Evolutionary conservation across 73 alveolate genomes (phyloP).

Genomic region (Urostyla sp.): DNA sequence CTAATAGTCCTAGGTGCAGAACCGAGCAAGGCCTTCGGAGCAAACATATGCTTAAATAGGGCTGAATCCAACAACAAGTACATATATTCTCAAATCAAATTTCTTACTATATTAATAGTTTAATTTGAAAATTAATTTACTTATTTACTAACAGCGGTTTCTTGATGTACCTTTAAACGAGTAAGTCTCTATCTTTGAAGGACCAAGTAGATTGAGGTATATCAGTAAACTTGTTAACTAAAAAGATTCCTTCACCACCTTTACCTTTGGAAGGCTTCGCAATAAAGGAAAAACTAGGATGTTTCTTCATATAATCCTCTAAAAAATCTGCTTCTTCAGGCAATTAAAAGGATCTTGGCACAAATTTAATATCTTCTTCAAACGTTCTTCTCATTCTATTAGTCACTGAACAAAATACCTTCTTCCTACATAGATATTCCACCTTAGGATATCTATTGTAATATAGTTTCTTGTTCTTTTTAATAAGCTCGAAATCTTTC

Average conservation of each 20-base stretch:
- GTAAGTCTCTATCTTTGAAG: slow-evolving; percentile 43
- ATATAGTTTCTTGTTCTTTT: neutral
- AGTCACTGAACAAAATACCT: slow-evolving; percentile 68
- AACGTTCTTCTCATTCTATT: slow-evolving; percentile 65
- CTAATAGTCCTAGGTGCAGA: slow-evolving; percentile 71
- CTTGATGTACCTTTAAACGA: slow-evolving; percentile 78
- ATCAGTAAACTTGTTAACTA: slow-evolving; percentile 60
- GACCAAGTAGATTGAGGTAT: slow-evolving; percentile 27
- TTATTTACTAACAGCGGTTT: slow-evolving; percentile 66
- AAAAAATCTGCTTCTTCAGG: slow-evolving; percentile 60
- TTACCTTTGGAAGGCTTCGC: slow-evolving; percentile 79
- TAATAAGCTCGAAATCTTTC: slow-evolving; percentile 16
- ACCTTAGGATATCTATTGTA: slow-evolving; percentile 81
- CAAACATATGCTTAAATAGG: slow-evolving; percentile 64
- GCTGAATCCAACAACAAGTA: slow-evolving; percentile 47
- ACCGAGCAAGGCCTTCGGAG: slow-evolving; percentile 78
- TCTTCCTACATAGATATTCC: slow-evolving; percentile 81
- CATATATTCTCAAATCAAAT: slow-evolving; percentile 82
- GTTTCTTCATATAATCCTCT: slow-evolving; percentile 61
- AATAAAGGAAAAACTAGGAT: slow-evolving; percentile 63
- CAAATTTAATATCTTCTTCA: slow-evolving; percentile 39
- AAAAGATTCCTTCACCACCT: slow-evolving; percentile 76
- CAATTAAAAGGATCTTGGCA: slow-evolving; percentile 54
- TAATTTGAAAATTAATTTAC: neutral
- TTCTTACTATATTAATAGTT: slow-evolving; percentile 61